phyloP scores from a whole-genome alignment of 1,284 basidiomycete genomes.

The Cutaneotrichosporon dermatis region DNA sequence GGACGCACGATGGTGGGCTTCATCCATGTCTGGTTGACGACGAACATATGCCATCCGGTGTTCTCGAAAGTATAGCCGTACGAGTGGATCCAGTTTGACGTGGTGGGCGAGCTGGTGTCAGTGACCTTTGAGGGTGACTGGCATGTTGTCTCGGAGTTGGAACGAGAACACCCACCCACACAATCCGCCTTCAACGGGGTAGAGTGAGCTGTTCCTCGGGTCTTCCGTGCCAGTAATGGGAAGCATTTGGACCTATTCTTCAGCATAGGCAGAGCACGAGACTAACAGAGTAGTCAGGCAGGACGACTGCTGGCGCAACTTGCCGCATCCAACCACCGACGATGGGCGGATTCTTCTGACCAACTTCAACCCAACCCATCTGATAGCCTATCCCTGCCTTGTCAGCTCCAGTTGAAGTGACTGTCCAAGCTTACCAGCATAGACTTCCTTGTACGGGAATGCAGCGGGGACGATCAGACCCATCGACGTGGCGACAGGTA shows the following conservation, averaged over 20 bases:
- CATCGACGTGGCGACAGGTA: slow-evolving; percentile 34
- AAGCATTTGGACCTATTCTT: slow-evolving; percentile 33
- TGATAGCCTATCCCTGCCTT: slow-evolving; percentile 22
- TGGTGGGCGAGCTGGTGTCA: background rate
- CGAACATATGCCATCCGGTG: slow-evolving; percentile 46
- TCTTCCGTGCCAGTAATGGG: slow-evolving; percentile 27
- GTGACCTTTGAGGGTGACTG: background rate
- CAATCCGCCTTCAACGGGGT: slow-evolving; percentile 26
- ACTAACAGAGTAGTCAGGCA: slow-evolving; percentile 36
- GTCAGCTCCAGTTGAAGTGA: no score
- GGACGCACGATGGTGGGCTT: slow-evolving; percentile 26
- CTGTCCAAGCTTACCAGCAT: slow-evolving; percentile 28
- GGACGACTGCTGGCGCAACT: slow-evolving; percentile 37
- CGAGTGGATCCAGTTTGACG: slow-evolving; percentile 9
- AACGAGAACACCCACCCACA: slow-evolving; percentile 33
- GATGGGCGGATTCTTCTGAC: slow-evolving; percentile 31
- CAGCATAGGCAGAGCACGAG: background rate
- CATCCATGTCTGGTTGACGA: slow-evolving; percentile 46
- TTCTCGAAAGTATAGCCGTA: slow-evolving; percentile 38
- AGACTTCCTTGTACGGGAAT: slow-evolving; percentile 32
- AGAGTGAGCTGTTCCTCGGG: slow-evolving; percentile 16
- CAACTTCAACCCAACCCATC: slow-evolving; percentile 44
- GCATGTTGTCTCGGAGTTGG: no score
- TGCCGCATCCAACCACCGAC: slow-evolving; percentile 42
- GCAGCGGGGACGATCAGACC: slow-evolving; percentile 45